Evolutionary conservation across 1,139 yeast species (phyloP).

Genomic region (Geotrichum australiense): DNA sequence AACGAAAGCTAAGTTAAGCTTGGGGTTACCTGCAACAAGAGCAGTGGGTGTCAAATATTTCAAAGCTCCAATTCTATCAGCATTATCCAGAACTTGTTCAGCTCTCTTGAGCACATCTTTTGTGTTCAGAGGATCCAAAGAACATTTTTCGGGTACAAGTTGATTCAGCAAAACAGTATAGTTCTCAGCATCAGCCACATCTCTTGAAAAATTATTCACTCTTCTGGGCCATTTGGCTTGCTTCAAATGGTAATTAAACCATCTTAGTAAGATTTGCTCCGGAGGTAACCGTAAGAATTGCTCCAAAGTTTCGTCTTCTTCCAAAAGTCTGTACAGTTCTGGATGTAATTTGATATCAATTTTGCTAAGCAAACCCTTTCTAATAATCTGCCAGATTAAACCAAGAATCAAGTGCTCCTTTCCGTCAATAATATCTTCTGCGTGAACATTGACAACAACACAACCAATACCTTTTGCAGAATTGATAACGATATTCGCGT

Average conservation of each 20-base stretch:
- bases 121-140: constrained; percentile 72
- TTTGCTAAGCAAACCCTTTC: constrained; percentile 89
- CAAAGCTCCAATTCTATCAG: constrained; percentile 87
- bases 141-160: constrained; percentile 77
- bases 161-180: constrained; percentile 85
- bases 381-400: constrained; percentile 94
- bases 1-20: constrained; percentile 91
- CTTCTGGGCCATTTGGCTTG: constrained; percentile 89
- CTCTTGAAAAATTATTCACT: constrained; percentile 78
- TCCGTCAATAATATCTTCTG: constrained; percentile 96
- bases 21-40: constrained; percentile 92
- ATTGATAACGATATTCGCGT: constrained; percentile 94
- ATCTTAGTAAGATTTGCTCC: constrained; percentile 90
- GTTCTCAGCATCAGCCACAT: constrained; percentile 91
- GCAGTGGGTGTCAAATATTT: constrained; percentile 92
- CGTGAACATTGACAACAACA: constrained; percentile 94
- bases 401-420: constrained; percentile 94
- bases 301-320: constrained; percentile 95
- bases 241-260: constrained; percentile 95
- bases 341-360: constrained; percentile 96
- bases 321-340: constrained; percentile 86
- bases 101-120: constrained; percentile 71
- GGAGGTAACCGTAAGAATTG: constrained; percentile 96
- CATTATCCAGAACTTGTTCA: constrained; percentile 73
- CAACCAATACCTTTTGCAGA: constrained; percentile 99